Base-by-base conservation (phyloP, 2,329 filamentous ascomycete genomes). In the Aspergillus fumigatiaffinis region DNA sequence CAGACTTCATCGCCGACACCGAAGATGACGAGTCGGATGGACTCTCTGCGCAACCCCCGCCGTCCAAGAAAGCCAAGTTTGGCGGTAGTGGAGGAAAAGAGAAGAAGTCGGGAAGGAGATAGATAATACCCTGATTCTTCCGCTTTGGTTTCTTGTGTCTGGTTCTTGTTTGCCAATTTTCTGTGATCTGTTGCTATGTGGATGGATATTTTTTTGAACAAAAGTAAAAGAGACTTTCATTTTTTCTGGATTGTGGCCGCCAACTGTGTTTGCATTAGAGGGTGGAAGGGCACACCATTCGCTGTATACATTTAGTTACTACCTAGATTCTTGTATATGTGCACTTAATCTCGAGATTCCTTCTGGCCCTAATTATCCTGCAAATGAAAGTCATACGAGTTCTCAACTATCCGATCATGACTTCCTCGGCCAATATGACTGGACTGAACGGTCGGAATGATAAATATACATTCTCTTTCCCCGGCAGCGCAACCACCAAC, bases 1-100 rank as follows among this genome's bases (percentile, higher is more conserved):
- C 74, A 50, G 79, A 80, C 52, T 76, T 79, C 62, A 73, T 80
- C 51, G 75, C 77, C 5, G 77, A 80, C 55, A 77, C 74, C 2
- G 80, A 82, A 42, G 74, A 76, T 8, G 76, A 79, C 23, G 63
- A 66, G 25, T 72, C 68, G 25, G 69, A 65, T 17, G 59, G 54
- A n/a, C 54, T 57, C 42, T 26, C 52, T 42, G 55, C 63, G 48
- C 62, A 66, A 55, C 68, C 67, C 25, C 64, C 68, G 10, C 68
- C 73, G 25, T 63, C 71, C 29, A 76, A 75, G 66, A 76, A 76
- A 63, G 65, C 64, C 53, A 74, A 72, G 63, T 59, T 67, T 52
- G 55, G 51, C 58, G 56, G 59, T 44, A 60, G 60, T 28, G 60
- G 64, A 49, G 63, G 60, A 49, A 67, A 68, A 52, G 68, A 66